Evolutionary conservation across 2,329 filamentous ascomycete genomes (phyloP).

Genomic region (Uncinocarpus reesii): DNA sequence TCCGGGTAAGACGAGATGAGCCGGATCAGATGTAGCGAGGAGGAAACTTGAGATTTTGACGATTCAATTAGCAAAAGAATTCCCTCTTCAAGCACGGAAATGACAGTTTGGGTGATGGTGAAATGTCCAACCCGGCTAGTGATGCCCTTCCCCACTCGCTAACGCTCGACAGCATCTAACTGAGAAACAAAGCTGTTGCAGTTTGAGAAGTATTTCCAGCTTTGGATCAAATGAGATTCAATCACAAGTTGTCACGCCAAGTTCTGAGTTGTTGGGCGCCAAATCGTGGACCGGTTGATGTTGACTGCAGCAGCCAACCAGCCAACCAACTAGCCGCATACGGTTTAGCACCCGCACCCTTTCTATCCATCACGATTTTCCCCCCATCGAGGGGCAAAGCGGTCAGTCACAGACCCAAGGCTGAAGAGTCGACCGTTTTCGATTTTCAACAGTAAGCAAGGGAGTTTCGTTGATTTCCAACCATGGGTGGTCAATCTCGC

Average conservation of each 20-base stretch:
- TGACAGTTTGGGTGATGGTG: conserved; percentile 17
- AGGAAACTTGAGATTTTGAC: conserved; percentile 13
- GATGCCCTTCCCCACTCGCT: conserved; percentile 10
- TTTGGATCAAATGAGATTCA: neutral
- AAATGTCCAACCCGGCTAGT: conserved; percentile 22
- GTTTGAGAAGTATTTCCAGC: neutral
- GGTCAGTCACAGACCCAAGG: too few species aligned
- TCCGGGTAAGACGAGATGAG: neutral
- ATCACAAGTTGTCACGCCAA: conserved; percentile 2
- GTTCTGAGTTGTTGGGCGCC: conserved; percentile 11
- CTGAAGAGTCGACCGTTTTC: too few species aligned
- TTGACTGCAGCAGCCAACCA: neutral
- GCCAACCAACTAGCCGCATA: conserved; percentile 1
- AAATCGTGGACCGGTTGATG: neutral
- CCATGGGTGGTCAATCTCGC: conserved; percentile 58
- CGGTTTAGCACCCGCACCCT: neutral
- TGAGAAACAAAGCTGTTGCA: neutral
- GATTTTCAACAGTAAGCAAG: neutral
- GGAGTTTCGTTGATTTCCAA: conserved; percentile 17
- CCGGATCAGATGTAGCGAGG: conserved; percentile 12
- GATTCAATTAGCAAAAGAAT: conserved; percentile 30
- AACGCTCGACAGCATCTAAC: conserved; percentile 1
- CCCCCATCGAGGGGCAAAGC: neutral
- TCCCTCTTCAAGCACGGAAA: conserved; percentile 10
- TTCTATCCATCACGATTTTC: neutral